These are phyloP conservation scores for Fusarium mexicanum DNA, from an alignment of 2,329 filamentous ascomycete species.

Conservation along the genomic window DNA sequence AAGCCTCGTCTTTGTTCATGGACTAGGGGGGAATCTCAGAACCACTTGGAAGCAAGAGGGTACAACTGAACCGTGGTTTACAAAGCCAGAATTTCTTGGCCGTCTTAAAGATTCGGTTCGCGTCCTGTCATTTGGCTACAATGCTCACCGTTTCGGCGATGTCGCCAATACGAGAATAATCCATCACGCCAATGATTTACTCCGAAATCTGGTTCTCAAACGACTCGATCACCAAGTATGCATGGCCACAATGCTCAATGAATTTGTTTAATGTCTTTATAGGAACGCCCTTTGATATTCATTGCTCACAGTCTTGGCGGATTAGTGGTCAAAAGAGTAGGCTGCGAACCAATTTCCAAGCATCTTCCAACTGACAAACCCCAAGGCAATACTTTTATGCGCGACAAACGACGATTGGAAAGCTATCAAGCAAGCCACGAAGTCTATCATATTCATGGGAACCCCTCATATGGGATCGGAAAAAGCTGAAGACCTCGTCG, in stretches of 20 bases:
- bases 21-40: conserved; percentile 30
- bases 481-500: conserved; percentile 30
- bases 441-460: conserved; percentile 35
- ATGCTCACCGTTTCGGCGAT: conserved; percentile 34
- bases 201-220: conserved; percentile 34
- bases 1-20: conserved; percentile 28
- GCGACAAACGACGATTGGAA: conserved; percentile 33
- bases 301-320: conserved; percentile 35
- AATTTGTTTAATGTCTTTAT: background rate
- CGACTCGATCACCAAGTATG: conserved; percentile 30
- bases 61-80: conserved; percentile 26
- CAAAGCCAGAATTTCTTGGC: conserved; percentile 27
- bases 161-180: conserved; percentile 38
- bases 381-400: conserved; percentile 29
- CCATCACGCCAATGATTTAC: conserved; percentile 34
- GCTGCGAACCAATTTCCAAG: conserved; percentile 25
- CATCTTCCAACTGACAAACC: background rate
- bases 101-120: conserved; percentile 20
- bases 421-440: conserved; percentile 29
- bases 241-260: too few relatives aligned
- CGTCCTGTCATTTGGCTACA: conserved; percentile 34
- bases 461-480: conserved; percentile 38
- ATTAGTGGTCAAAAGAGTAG: conserved; percentile 31
- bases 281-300: conserved; percentile 32
- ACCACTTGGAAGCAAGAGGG: conserved; percentile 28